These are phyloP conservation scores for Rhodosporidiobolus odoratus DNA, from an alignment of 768 basidiomycete genomes.

Conservation along the genomic window DNA sequence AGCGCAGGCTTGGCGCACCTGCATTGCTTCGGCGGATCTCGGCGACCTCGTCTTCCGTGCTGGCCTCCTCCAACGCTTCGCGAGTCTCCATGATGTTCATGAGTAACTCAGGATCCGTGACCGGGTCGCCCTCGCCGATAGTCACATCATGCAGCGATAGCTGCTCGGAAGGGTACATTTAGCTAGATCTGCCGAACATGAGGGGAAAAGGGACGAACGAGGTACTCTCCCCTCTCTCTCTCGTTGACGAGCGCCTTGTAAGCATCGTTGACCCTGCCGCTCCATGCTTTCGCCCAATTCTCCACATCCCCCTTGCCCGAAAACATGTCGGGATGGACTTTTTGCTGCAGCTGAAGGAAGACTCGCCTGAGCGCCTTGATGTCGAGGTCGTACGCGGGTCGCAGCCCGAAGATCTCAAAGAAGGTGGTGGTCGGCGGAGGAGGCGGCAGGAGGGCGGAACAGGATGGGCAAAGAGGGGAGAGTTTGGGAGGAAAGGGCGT, in stretches of 20 bases:
- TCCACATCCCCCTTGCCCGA: constrained; percentile 42
- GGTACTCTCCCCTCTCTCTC: constrained; percentile 48
- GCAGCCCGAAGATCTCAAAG: constrained; percentile 45
- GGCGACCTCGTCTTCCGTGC: constrained; percentile 45
- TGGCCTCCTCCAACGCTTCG: constrained; percentile 49
- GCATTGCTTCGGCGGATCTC: constrained; percentile 43
- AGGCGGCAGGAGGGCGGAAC: constrained; percentile 43
- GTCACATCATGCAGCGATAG: constrained; percentile 44
- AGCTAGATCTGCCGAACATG: not conserved
- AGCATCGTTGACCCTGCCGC: constrained; percentile 71
- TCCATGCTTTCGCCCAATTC: constrained; percentile 44
- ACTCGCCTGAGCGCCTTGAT: constrained; percentile 41
- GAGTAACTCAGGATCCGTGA: constrained; percentile 48
- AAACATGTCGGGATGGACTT: constrained; percentile 50
- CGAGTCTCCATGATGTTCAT: constrained; percentile 47
- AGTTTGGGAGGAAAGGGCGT: constrained; percentile 32
- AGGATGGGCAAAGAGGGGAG: constrained; percentile 45
- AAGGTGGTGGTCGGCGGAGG: constrained; percentile 38
- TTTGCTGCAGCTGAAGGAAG: constrained; percentile 46
- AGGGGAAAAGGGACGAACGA: constrained; percentile 40
- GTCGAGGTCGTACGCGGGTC: constrained; percentile 43
- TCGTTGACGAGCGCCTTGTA: constrained; percentile 49
- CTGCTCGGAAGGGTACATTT: constrained; percentile 22
- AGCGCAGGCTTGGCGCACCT: constrained; percentile 42
- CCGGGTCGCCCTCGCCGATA: constrained; percentile 47